These are phyloP conservation scores for Pyrenopolyporus hunteri DNA, from an alignment of 495 filamentous ascomycete species.

Conservation along the genomic window DNA sequence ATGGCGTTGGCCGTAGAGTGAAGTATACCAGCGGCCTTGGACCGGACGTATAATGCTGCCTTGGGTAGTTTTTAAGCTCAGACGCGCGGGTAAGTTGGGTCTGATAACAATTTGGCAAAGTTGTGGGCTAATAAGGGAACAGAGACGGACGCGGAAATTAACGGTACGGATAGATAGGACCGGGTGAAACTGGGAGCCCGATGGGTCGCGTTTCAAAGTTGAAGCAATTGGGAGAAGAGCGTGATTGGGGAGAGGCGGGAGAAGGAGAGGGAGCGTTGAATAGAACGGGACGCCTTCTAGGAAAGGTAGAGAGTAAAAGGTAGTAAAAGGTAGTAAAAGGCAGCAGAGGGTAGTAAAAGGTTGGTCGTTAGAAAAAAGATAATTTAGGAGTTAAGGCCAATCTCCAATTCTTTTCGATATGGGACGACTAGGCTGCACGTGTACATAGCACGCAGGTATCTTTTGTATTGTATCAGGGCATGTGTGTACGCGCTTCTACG, in stretches of 20 bases:
- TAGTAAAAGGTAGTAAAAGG: not conserved
- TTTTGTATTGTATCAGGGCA: no score
- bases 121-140: constrained; percentile 27
- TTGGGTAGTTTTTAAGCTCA: no score
- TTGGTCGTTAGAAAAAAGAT: not conserved
- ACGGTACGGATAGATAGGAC: constrained; percentile 12
- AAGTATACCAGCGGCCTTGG: not conserved
- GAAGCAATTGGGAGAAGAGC: not conserved
- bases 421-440: no score
- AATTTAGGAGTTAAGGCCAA: constrained; percentile 14
- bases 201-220: constrained; percentile 25
- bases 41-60: constrained; percentile 11
- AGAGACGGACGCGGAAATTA: constrained; percentile 21
- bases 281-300: no score
- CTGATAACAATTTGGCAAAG: constrained; percentile 2
- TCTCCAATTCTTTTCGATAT: constrained; percentile 8
- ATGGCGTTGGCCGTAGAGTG: not conserved
- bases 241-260: not conserved
- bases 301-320: no score
- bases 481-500: no score
- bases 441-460: no score
- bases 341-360: not conserved
- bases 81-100: constrained; percentile 7
- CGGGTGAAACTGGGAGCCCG: constrained; percentile 1
- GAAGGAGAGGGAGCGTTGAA: not conserved